Base-by-base conservation (phyloP, 495 filamentous ascomycete genomes). In the Tuber microsphaerosporum region DNA sequence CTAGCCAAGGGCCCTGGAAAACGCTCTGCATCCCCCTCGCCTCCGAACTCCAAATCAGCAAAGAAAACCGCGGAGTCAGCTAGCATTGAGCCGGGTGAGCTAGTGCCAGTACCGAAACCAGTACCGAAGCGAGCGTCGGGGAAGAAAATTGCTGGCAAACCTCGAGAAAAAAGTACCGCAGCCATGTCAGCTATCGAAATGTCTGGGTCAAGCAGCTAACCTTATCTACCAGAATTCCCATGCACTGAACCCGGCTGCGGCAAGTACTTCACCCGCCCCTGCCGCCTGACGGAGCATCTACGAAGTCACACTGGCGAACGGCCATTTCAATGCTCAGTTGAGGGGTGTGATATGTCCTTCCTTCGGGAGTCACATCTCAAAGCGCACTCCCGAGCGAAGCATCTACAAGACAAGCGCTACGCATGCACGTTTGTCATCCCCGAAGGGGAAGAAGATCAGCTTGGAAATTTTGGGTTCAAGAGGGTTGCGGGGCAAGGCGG, bases 231-330 rank as follows among this genome's bases (percentile, higher is more conserved):
- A 82, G 81, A 76, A 51, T 93, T 89, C 82, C 83, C 85, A 41
- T 99, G 95, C 82, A 84, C 87, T 3, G 86, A 90, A 74, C 81
- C 85, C 0, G 89, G 83, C 26, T 99, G 95, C 82, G 89, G 88
- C 78, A 97, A 97, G 84, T 87, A 88, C 75, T 99, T 97, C 80
- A 84, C 91, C 44, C 91, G 93, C 46, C 86, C 90, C 69, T 92
- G 93, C 76, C 93, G 97, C 84, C 87, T 98, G 9, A 87, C 89
- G 45, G 89, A 93, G 75, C 95, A 99, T 82, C 84, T 94, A 80
- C 90, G 90, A 76, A 90, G 90, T 12, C 95, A 98, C 79, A 92
- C 89, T 3, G 85, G 89, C 70, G 87, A 92, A 72, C 88, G 90
- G 68, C 88, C 90, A 61, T 90, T 93, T 84, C 81, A 88, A 41